Evolutionary conservation across 176 grass and related monocot genomes (phyloP), one percentile per base, ranked within the genome.

Genomic region (Avena atlantica): DNA sequence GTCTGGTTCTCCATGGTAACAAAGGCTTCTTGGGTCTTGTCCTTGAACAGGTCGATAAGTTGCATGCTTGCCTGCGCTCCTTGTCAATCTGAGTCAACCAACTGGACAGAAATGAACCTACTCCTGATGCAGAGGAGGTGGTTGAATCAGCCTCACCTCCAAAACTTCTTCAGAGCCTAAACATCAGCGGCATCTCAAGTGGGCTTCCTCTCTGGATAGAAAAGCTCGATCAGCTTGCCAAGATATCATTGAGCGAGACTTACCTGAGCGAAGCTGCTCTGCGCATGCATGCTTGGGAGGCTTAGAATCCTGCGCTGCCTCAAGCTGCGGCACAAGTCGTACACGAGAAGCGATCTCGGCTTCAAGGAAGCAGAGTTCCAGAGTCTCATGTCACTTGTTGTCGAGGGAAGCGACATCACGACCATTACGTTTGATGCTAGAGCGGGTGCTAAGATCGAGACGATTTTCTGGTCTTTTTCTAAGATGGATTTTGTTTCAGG

Each of bases 31-130:
- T 52, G 12, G 16, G 3, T 51, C 2, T 25, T 25, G 25, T 25
- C 12, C 52, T 65, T 12, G 2, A 11, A 1, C 45, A 76, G 45
- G 75, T 74, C 2, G 5, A 44, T 19, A 74, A 81, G 20, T 1
- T 83, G 4, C 3, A 27, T 6, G 9, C 6, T 0, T 45, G 12
- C 76, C 76, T 76, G 6, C 2, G 37, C 3, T 78, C 40, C 49
- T 81, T 69, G 36, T 81, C 36, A 11, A 77, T 85, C 11, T 3
- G 24, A 25, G 65, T 81, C 52, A 8, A 60, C 29, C 45, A 45
- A 68, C n/a, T 8, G 19, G n/a, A 21, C 14, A 37, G 6, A 69
- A 40, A 0, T 69, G 66, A 69, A 15, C 2, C 2, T 36, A 37
- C 66, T 69, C 29, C 31, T 69, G 9, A 25, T 25, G 60, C 60